Base-by-base conservation (phyloP, 768 basidiomycete genomes). In the Termitomyces sp. region DNA sequence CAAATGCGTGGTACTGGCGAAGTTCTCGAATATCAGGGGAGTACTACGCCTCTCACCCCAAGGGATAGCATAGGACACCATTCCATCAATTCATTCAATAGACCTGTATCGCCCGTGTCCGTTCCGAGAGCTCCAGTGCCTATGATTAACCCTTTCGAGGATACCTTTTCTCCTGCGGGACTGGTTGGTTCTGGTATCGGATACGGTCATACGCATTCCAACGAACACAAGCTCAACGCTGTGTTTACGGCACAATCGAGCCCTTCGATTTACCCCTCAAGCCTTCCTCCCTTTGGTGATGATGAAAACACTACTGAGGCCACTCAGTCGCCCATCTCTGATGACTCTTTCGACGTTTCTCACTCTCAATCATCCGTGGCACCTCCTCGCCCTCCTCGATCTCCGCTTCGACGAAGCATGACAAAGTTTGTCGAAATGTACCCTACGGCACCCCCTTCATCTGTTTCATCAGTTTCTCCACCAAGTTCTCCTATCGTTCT, bases 181-280 rank as follows among this genome's bases (percentile, higher is more conserved):
- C 23, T 62, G 23, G 41, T 55, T 41, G 60, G 51, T 1, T 47
- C 44, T 30, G 56, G 58, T 14, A 36, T 57, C n/a, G 60, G 54
- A 18, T 55, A 61, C 40, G 58, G 50, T 16, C 62, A 20, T 41
- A 41, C 8, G 3, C 41, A 36, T 10, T 57, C 67, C 46, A 60
- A 64, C 13, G 57, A 63, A 14, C 55, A 44, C 43, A 51, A 43
- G 18, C 59, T 62, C 13, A 63, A 63, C 1, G 61, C 67, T 51
- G 68, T 67, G 4, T 79, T 76, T 4, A 64, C 69, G 30, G 69
- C 76, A 44, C 77, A 74, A 49, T 81, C 80, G 20, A 79, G 76
- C 49, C 81, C 82, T 50, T 82, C 83, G 0, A 75, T 82, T 32
- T 81, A 82, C 62, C 78, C 82, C 9, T 69, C 77, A 1, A 77